phyloP scores from a whole-genome alignment of 306 rosid species.

The Leucaena leucocephala region DNA sequence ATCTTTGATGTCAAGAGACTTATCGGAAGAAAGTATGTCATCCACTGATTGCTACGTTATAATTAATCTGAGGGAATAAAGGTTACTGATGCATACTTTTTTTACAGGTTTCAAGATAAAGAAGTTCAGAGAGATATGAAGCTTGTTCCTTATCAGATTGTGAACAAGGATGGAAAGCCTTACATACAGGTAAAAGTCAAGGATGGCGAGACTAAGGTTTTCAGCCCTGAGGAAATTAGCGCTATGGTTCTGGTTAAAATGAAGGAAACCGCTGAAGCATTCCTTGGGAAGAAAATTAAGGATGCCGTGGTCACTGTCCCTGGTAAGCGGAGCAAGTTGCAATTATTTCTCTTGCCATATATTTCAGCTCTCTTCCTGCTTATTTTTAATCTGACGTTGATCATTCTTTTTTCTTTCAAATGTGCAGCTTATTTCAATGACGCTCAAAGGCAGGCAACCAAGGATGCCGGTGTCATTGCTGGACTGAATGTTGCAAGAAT shows the following conservation, averaged over 20 bases:
- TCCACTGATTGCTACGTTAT: background rate
- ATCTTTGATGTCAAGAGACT: conserved; percentile 92
- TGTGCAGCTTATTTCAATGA: conserved; percentile 83
- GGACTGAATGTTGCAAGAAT: conserved; percentile 98
- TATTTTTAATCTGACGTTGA: background rate
- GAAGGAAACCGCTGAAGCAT: conserved; percentile 4
- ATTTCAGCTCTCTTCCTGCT: background rate
- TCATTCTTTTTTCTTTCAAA: background rate
- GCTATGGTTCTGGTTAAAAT: background rate
- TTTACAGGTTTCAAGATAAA: background rate
- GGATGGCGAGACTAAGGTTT: conserved; percentile 35
- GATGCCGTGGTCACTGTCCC: conserved; percentile 7
- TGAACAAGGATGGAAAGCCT: conserved; percentile 95
- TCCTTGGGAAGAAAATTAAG: conserved; percentile 5
- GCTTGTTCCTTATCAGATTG: conserved; percentile 55
- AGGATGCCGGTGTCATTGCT: conserved; percentile 95
- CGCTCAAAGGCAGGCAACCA: conserved; percentile 99
- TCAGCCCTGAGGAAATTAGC: background rate
- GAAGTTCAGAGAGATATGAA: conserved; percentile 1
- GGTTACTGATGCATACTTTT: background rate
- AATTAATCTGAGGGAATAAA: background rate
- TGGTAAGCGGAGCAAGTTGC: background rate
- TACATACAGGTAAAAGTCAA: conserved; percentile 81
- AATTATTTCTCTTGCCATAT: background rate
- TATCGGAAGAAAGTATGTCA: conserved; percentile 15